These are phyloP conservation scores for Phallus indusiatus DNA, from an alignment of 768 basidiomycete genomes.

Conservation along the genomic window DNA sequence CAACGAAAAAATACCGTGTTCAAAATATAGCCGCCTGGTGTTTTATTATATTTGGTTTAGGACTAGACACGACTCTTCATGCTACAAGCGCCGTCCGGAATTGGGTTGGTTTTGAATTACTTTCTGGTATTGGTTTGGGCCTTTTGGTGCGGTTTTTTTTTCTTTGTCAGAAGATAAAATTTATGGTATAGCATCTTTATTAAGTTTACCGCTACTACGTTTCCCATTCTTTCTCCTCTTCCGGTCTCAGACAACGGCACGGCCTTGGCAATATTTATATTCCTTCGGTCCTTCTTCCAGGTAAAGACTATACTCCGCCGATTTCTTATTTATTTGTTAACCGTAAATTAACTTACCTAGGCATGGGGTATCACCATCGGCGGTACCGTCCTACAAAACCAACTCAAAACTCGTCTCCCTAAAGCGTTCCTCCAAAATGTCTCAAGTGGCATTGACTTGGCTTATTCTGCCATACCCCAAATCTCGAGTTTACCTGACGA, in stretches of 20 bases:
- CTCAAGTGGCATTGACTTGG: conserved; percentile 5
- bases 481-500: conserved; percentile 12
- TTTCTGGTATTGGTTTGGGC: conserved; percentile 11
- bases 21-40: conserved; percentile 27
- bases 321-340: too few relatives aligned
- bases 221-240: conserved; percentile 27
- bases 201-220: conserved; percentile 19
- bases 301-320: neutral
- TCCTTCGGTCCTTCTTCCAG: conserved; percentile 7
- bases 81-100: conserved; percentile 13
- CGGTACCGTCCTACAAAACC: conserved; percentile 18
- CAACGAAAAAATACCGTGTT: conserved; percentile 25
- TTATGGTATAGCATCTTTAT: neutral
- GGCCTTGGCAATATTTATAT: conserved; percentile 16
- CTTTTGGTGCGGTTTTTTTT: conserved; percentile 4
- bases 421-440: conserved; percentile 9
- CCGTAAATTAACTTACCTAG: conserved; percentile 10
- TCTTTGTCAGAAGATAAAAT: neutral
- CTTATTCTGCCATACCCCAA: conserved; percentile 10
- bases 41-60: conserved; percentile 25
- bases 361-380: conserved; percentile 21
- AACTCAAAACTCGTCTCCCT: conserved; percentile 18
- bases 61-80: conserved; percentile 20
- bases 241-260: conserved; percentile 17
- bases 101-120: conserved; percentile 24